These are phyloP conservation scores for Komagataella ulmi DNA, from an alignment of 805 yeast genomes.

Conservation along the genomic window DNA sequence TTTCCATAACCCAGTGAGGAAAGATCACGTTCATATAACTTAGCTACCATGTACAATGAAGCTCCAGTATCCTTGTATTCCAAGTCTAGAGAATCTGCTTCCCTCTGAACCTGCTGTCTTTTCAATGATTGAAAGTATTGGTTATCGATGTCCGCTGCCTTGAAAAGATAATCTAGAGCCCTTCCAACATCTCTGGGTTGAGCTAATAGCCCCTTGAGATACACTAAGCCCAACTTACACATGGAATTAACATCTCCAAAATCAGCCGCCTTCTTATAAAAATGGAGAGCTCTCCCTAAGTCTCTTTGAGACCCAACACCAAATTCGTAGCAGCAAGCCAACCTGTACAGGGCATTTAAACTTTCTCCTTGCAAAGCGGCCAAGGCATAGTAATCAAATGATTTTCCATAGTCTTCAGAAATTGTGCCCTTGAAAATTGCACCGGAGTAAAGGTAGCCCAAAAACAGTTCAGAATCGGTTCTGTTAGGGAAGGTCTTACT, in stretches of 20 bases:
- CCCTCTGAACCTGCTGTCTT: constrained; percentile 8
- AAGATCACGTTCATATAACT: constrained; percentile 20
- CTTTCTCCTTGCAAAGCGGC: constrained; percentile 43
- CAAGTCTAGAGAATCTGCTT: constrained; percentile 12
- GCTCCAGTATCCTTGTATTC: constrained; percentile 18
- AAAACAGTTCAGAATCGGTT: constrained; percentile 42
- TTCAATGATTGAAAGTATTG: background rate
- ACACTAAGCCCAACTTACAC: constrained; percentile 62
- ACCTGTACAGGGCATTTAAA: constrained; percentile 50
- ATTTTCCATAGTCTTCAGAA: constrained; percentile 43
- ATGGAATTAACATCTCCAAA: constrained; percentile 51
- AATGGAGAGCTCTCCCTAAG: constrained; percentile 31
- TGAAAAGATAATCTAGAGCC: constrained; percentile 37
- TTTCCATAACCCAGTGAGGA: constrained; percentile 11
- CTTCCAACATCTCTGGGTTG: constrained; percentile 24
- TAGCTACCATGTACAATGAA: constrained; percentile 20
- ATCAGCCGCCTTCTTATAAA: constrained; percentile 49
- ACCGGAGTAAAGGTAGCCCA: constrained; percentile 49
- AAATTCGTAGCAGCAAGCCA: constrained; percentile 60
- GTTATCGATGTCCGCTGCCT: constrained; percentile 24
- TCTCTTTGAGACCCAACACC: constrained; percentile 40
- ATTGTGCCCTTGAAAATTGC: constrained; percentile 31
- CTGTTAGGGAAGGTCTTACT: constrained; percentile 29
- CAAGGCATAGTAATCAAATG: constrained; percentile 43
- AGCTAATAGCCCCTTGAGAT: constrained; percentile 32